Percentiles rank a stretch among this genome's conserved stretches.
Conservation (phyloP, 306 rosid genomes). For the Lathyrus tuberosus region DNA sequence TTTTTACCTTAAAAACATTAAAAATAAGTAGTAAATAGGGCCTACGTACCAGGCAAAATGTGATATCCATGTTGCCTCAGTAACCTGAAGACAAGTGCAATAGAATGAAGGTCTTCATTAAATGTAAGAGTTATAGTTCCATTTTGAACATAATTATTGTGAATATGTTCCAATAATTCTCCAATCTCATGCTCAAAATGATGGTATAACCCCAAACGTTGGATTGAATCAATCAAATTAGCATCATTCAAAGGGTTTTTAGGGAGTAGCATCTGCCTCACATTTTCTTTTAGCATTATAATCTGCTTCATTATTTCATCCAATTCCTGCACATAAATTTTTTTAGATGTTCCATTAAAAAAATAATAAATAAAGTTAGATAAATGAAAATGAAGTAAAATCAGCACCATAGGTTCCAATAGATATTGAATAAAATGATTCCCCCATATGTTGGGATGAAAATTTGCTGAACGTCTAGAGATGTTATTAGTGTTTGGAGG, state of each 20-base stretch:
- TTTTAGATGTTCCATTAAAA: not conserved
- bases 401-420: not conserved
- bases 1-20: not conserved
- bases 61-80: conserved; percentile 28
- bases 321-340: not conserved
- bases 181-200: conserved; percentile 30
- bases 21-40: not conserved
- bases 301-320: conserved; percentile 6
- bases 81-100: conserved; percentile 31
- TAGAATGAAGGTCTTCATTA: not conserved
- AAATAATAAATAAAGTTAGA: no score
- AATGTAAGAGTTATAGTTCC: not conserved
- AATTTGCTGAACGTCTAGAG: conserved; percentile 12
- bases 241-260: not conserved
- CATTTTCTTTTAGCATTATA: conserved; percentile 7
- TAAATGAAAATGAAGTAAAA: not conserved
- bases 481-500: not conserved
- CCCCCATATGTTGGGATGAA: conserved; percentile 17
- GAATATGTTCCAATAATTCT: conserved; percentile 13
- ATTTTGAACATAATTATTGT: conserved; percentile 11
- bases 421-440: conserved; percentile 20
- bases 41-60: not conserved
- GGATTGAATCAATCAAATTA: conserved; percentile 24
- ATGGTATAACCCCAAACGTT: conserved; percentile 21
- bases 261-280: not conserved